Conservation (phyloP, 2,329 filamentous ascomycete species). For the Celoporthe dispersa region DNA sequence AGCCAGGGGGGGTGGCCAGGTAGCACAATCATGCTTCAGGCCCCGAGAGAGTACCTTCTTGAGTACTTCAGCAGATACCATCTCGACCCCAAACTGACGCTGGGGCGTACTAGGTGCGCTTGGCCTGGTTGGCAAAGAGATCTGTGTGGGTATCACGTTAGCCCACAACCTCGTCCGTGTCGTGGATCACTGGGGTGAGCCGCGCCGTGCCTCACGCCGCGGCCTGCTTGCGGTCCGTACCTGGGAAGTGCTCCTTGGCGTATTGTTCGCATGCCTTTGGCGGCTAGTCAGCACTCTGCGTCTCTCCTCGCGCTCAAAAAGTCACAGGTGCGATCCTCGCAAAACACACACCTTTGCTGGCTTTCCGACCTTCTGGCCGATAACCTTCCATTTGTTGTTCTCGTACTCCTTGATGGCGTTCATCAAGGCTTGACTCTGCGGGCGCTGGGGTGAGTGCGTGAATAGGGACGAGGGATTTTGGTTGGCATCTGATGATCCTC, state of each 20-base stretch:
- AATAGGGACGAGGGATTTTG: background rate
- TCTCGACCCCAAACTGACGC: background rate
- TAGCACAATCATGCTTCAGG: background rate
- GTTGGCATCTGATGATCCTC: background rate
- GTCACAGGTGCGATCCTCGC: conserved; percentile 51
- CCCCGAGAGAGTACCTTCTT: background rate
- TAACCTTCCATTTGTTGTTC: conserved; percentile 97
- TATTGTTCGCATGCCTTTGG: conserved; percentile 86
- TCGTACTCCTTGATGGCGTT: conserved; percentile 99
- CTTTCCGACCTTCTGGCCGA: conserved; percentile 95
- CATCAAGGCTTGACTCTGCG: conserved; percentile 75
- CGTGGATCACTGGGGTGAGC: background rate
- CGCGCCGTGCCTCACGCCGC: background rate
- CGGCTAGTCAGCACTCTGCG: conserved; percentile 93
- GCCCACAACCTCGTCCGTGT: background rate
- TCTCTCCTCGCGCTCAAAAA: conserved; percentile 94
- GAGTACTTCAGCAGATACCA: background rate
- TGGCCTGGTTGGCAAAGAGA: conserved; percentile 39
- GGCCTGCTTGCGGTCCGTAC: conserved; percentile 30
- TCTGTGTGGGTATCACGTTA: conserved; percentile 36
- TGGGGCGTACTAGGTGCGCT: background rate
- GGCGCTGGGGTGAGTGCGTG: conserved; percentile 13
- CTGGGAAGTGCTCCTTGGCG: conserved; percentile 90
- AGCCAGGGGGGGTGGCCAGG: background rate
- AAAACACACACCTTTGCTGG: conserved; percentile 79